A percentile compares a stretch with the other conserved stretches of the same genome.
These are phyloP conservation scores for Ormosia semicastrata DNA, from an alignment of 306 rosid species.

Conservation along the genomic window DNA sequence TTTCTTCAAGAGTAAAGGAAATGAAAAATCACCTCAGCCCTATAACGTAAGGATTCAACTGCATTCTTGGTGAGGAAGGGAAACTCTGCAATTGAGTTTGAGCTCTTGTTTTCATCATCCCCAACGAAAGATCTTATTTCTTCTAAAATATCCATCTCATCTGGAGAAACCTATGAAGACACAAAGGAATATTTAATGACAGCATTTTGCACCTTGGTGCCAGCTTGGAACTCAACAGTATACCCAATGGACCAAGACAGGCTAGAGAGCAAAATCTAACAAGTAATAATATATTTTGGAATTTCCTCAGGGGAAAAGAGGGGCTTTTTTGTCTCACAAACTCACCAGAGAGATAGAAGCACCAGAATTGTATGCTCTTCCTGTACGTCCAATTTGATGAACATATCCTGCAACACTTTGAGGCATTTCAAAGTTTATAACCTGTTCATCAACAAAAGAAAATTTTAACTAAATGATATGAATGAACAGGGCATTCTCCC, in stretches of 20 bases:
- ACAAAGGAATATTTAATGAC: conserved; percentile 19
- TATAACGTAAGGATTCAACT: conserved; percentile 85
- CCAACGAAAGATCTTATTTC: conserved; percentile 72
- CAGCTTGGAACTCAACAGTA: conserved; percentile 14
- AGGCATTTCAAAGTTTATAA: conserved; percentile 92
- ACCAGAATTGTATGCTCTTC: conserved; percentile 91
- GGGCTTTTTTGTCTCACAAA: conserved; percentile 13
- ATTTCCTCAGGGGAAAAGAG: neutral
- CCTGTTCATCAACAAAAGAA: conserved; percentile 49
- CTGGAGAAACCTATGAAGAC: conserved; percentile 68
- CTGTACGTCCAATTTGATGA: conserved; percentile 96
- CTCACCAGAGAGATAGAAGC: conserved; percentile 90
- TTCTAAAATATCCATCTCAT: conserved; percentile 77
- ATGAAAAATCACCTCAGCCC: conserved; percentile 77
- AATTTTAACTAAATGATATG: conserved; percentile 9
- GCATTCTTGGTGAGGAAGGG: conserved; percentile 74
- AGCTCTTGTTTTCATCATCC: conserved; percentile 57
- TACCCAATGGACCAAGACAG: neutral
- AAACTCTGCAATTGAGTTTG: conserved; percentile 60
- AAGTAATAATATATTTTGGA: neutral
- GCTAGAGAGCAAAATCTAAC: neutral
- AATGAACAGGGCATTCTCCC: neutral
- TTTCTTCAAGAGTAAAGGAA: conserved; percentile 17
- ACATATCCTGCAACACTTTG: conserved; percentile 72
- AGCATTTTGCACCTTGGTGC: neutral